Percentiles rank a stretch among this genome's conserved stretches.
These are phyloP conservation scores for Phytophthora boehmeriae DNA, from an alignment of 352 stramenopile species.

Conservation along the genomic window DNA sequence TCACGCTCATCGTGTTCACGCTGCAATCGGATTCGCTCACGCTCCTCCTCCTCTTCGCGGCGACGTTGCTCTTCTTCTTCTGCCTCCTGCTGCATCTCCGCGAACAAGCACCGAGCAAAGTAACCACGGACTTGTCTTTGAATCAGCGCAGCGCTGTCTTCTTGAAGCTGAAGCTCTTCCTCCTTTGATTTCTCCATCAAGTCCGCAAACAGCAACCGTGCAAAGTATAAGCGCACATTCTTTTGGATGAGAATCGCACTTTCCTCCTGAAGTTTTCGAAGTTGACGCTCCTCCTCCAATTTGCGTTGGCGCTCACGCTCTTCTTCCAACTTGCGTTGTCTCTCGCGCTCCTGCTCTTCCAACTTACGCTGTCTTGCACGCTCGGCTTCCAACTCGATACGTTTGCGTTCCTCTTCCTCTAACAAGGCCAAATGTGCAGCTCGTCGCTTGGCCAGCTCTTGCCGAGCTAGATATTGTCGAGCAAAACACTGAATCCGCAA, in stretches of 20 bases:
- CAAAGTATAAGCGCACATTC: constrained; percentile 52
- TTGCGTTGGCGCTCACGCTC: constrained; percentile 17
- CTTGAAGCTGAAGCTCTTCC: constrained; percentile 25
- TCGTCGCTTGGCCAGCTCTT: constrained; percentile 35
- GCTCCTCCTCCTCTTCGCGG: constrained; percentile 53
- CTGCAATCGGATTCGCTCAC: constrained; percentile 38
- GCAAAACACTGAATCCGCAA: constrained; percentile 57
- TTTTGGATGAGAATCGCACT: constrained; percentile 56
- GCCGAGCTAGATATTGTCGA: constrained; percentile 43
- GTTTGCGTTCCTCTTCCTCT: constrained; percentile 40
- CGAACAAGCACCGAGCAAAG: constrained; percentile 47
- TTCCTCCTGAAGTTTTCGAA: constrained; percentile 26
- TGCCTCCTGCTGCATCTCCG: constrained; percentile 41
- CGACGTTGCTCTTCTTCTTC: constrained; percentile 43
- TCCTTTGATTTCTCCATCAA: constrained; percentile 45
- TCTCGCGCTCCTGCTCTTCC: constrained; percentile 45
- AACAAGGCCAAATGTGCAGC: constrained; percentile 43
- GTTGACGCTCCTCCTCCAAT: constrained; percentile 42
- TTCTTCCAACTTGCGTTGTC: constrained; percentile 36
- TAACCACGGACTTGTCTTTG: constrained; percentile 54
- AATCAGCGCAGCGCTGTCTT: constrained; percentile 50
- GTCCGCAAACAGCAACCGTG: constrained; percentile 40
- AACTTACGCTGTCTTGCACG: constrained; percentile 32
- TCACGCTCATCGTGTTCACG: constrained; percentile 42
- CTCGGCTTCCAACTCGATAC: constrained; percentile 39